A percentile compares a stretch with the other conserved stretches of the same genome.
phyloP scores from a whole-genome alignment of 225 moss, liverwort and hornwort species.

The Thuidium tamariscinum region DNA sequence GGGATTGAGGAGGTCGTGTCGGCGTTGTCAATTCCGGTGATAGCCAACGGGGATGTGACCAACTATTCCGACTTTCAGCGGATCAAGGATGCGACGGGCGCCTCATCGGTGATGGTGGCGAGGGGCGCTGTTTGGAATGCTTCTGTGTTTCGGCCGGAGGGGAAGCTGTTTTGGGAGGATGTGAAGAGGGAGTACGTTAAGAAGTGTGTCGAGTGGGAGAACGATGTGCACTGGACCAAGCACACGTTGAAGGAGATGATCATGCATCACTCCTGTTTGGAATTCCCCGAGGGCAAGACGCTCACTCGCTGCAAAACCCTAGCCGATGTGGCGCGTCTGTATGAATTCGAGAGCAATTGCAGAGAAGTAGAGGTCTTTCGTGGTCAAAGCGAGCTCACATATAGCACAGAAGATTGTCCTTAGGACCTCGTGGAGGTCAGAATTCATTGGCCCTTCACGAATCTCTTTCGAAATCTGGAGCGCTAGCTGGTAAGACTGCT shows the following conservation, averaged over 20 bases:
- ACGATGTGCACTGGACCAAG: slow-evolving; percentile 74
- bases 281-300: slow-evolving; percentile 63
- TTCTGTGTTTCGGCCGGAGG: slow-evolving; percentile 62
- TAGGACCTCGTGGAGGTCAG: not conserved
- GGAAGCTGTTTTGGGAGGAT: slow-evolving; percentile 65
- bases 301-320: slow-evolving; percentile 56
- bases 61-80: slow-evolving; percentile 76
- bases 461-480: not conserved
- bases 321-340: slow-evolving; percentile 51
- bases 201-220: slow-evolving; percentile 74
- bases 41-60: slow-evolving; percentile 84
- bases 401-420: not conserved
- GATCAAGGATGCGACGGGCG: slow-evolving; percentile 61
- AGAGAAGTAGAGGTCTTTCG: slow-evolving; percentile 21
- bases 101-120: slow-evolving; percentile 72
- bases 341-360: slow-evolving; percentile 37
- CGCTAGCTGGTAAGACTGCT: slow-evolving; percentile 1
- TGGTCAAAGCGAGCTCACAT: not conserved
- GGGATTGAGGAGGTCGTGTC: slow-evolving; percentile 77
- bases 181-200: slow-evolving; percentile 65
- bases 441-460: not conserved
- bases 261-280: slow-evolving; percentile 66
- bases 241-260: slow-evolving; percentile 87
- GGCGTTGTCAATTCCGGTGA: slow-evolving; percentile 81
- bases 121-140: slow-evolving; percentile 81